Percentiles rank a stretch among this genome's conserved stretches.
Conservation (phyloP, 1,284 basidiomycete species). For the Ustilago esculenta region DNA sequence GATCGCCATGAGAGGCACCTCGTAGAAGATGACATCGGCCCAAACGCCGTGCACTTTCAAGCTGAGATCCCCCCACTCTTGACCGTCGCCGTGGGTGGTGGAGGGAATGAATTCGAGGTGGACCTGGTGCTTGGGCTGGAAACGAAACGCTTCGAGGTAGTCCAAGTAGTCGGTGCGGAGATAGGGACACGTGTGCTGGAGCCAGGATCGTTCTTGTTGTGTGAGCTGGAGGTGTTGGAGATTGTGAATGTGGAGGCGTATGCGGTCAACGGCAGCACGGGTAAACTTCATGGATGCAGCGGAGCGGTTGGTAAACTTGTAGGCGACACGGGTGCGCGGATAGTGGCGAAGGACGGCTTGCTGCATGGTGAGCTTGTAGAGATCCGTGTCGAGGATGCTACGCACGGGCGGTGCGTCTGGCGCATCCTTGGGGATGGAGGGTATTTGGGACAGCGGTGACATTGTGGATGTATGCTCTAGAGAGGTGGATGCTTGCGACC, state of each 20-base stretch:
- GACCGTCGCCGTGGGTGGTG: neutral
- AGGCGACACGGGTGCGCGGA: constrained; percentile 72
- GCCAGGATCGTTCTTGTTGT: constrained; percentile 76
- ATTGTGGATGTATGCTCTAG: neutral
- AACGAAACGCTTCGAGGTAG: constrained; percentile 77
- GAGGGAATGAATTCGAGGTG: constrained; percentile 75
- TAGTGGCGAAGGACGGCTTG: constrained; percentile 88
- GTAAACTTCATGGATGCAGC: constrained; percentile 76
- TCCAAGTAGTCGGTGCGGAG: constrained; percentile 79
- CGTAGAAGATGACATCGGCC: constrained; percentile 92
- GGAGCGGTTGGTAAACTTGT: constrained; percentile 88
- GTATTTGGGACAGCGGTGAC: neutral
- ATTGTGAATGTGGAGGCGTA: constrained; percentile 72
- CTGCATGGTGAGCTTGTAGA: constrained; percentile 99
- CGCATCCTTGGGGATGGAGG: constrained; percentile 17
- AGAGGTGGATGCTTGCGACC: no score
- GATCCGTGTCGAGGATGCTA: constrained; percentile 90
- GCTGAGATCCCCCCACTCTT: constrained; percentile 74
- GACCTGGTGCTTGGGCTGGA: constrained; percentile 82
- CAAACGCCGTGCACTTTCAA: constrained; percentile 82
- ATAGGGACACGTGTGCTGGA: constrained; percentile 79
- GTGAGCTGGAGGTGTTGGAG: constrained; percentile 76
- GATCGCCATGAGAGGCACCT: constrained; percentile 91
- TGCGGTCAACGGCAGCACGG: constrained; percentile 75
- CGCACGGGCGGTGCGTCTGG: constrained; percentile 24